Percentiles rank a stretch among this genome's conserved stretches.
These are phyloP conservation scores for Crucihimalaya himalaica DNA, from an alignment of 345 rosid species.

Conservation along the genomic window DNA sequence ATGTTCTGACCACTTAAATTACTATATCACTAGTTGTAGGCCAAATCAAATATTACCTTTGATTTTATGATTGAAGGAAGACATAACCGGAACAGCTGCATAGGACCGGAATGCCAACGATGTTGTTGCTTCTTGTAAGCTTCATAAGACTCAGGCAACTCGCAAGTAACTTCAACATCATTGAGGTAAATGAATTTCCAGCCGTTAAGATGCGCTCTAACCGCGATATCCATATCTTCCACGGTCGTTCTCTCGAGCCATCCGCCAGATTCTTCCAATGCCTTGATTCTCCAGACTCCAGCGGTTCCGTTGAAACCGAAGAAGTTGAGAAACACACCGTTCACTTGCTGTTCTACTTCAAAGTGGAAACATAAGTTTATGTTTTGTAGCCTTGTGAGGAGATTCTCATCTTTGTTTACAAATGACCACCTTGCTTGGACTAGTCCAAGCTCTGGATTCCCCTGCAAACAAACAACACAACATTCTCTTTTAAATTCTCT, in stretches of 20 bases:
- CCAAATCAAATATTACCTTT: constrained; percentile 52
- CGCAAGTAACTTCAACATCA: constrained; percentile 78
- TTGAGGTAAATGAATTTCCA: constrained; percentile 86
- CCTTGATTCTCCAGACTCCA: constrained; percentile 89
- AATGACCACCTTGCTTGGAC: constrained; percentile 95
- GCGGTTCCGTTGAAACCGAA: constrained; percentile 96
- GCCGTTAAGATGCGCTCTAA: constrained; percentile 81
- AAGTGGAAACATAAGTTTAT: constrained; percentile 86
- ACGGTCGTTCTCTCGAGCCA: constrained; percentile 96
- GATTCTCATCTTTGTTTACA: constrained; percentile 90
- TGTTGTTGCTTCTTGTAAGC: constrained; percentile 91
- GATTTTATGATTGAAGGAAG: constrained; percentile 72
- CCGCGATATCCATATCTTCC: constrained; percentile 94
- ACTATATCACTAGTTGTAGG: background rate
- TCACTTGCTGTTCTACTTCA: constrained; percentile 94
- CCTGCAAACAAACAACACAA: constrained; percentile 47
- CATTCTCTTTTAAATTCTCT: background rate
- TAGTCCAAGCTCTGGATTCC: constrained; percentile 74
- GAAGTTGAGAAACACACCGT: constrained; percentile 72
- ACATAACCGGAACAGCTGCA: constrained; percentile 85
- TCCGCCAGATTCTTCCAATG: constrained; percentile 83
- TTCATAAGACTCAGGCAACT: constrained; percentile 84
- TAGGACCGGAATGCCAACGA: constrained; percentile 95
- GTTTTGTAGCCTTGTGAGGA: constrained; percentile 88
- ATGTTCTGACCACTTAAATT: background rate